Evolutionary conservation across 257 asterid species (phyloP), one percentile per base, ranked within the genome.

Genomic region (Solanum paucissectum): DNA sequence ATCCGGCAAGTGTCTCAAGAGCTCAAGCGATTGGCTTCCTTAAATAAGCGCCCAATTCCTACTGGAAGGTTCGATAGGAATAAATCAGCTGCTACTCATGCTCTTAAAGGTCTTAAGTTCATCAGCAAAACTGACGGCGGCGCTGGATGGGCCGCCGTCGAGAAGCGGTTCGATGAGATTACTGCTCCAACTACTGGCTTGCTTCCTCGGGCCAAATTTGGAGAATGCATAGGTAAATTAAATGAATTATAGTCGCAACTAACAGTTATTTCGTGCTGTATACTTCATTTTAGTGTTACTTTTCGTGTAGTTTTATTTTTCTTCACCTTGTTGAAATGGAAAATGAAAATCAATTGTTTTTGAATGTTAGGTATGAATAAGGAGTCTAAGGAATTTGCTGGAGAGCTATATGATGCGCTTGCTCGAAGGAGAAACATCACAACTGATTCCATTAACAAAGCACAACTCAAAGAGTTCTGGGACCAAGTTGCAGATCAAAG

Each of bases 401-500:
- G 91, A 14, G 95, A 96, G 90, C 95, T 96, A 8, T 95, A 94
- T 71, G 98, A 95, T 90, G 94, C 99, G 0, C 94, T 96, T 14
- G 92, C 92, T 3, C 91, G 99, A 74, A 83, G 98, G 87, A 91
- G 95, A 92, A 93, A 91, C 11, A 91, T 95, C 72, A 79, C 90
- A 87, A 92, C 94, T 7, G 98, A 89, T 74, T 93, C 95, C 5
- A 91, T 96, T 49, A 90, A 90, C 27, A 93, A 92, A 89, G 76
- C 86, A 4, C 97, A 95, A 91, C 90, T 96, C 66, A 92, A 87
- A 82, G 99, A 95, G 13, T 96, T 93, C 72, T 96, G 98, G 98
- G 96, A 96, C 4, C 98, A 95, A 89, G 87, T 96, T 46, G 89
- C 96, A 0, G 98, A 96, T 86, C 98, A 96, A 81, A 95, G 99